A percentile compares a stretch with the other conserved stretches of the same genome.
These are phyloP conservation scores for Cladosporium cucumerinum DNA, from an alignment of 2,329 filamentous ascomycete genomes.

Conservation along the genomic window DNA sequence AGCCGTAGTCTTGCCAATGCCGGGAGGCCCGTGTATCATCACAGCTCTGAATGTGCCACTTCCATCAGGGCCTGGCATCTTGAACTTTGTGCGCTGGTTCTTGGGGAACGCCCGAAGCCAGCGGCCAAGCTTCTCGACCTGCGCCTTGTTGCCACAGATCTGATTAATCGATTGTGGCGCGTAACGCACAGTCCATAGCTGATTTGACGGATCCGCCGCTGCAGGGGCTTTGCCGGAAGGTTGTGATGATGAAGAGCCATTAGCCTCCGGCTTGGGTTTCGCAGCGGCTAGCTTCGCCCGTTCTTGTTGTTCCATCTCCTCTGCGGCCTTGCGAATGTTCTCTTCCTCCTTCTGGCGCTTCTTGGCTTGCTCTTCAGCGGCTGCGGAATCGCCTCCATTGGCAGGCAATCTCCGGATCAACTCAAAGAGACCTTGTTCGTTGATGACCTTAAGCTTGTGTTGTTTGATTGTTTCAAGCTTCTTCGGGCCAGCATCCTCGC, in stretches of 20 bases:
- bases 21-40: constrained; percentile 90
- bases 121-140: constrained; percentile 82
- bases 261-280: constrained; percentile 40
- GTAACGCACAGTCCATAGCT: constrained; percentile 93
- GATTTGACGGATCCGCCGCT: constrained; percentile 52
- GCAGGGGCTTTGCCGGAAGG: constrained; percentile 26
- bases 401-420: constrained; percentile 78
- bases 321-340: constrained; percentile 74
- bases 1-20: constrained; percentile 96
- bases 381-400: constrained; percentile 82
- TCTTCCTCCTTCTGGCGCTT: constrained; percentile 83
- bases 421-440: constrained; percentile 87
- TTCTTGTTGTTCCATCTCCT: constrained; percentile 82
- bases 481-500: constrained; percentile 85
- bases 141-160: constrained; percentile 90
- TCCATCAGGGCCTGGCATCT: constrained; percentile 78
- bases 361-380: constrained; percentile 77
- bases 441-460: constrained; percentile 81
- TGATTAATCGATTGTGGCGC: constrained; percentile 79
- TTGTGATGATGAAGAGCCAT: constrained; percentile 40
- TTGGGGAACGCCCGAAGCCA: constrained; percentile 85
- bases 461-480: constrained; percentile 84
- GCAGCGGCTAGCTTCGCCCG: constrained; percentile 35
- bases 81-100: constrained; percentile 75
- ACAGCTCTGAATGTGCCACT: constrained; percentile 81